Percentiles rank a stretch among this genome's conserved stretches.
These are phyloP conservation scores for Pilasporangium apinafurcum DNA, from an alignment of 352 stramenopile species.

Conservation along the genomic window DNA sequence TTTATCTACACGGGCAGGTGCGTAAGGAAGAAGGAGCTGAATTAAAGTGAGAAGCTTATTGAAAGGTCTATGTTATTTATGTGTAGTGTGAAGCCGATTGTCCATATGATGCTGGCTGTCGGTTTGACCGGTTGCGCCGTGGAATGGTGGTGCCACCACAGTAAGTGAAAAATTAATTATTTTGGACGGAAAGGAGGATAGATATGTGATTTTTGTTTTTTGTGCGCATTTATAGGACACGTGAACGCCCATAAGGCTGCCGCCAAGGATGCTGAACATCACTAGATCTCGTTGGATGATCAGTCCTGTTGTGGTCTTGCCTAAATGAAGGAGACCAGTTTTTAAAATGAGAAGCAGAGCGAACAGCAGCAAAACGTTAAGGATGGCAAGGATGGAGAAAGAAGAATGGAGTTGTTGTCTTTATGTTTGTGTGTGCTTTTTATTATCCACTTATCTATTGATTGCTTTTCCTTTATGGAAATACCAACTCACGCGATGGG, in stretches of 20 bases:
- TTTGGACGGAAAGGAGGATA: too few relatives aligned
- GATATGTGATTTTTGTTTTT: conserved; percentile 5
- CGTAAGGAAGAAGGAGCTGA: background rate
- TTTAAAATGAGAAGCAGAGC: background rate
- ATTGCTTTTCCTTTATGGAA: conserved; percentile 10
- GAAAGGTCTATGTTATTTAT: background rate
- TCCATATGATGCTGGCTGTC: conserved; percentile 74
- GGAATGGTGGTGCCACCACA: conserved; percentile 67
- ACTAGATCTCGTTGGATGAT: conserved; percentile 22
- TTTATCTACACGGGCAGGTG: conserved; percentile 71
- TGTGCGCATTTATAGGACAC: conserved; percentile 21
- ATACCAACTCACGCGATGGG: conserved; percentile 41
- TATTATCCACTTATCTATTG: background rate
- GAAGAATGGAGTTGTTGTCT: conserved; percentile 1
- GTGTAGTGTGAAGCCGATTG: conserved; percentile 50
- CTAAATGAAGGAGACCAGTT: background rate
- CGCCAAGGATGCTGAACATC: conserved; percentile 57
- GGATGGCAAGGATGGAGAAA: conserved; percentile 5
- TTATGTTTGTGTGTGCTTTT: background rate
- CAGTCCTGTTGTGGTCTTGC: background rate
- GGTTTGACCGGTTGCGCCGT: conserved; percentile 41
- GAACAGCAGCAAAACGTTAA: background rate
- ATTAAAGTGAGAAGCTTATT: background rate
- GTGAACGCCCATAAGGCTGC: conserved; percentile 31
- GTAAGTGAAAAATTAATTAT: conserved; percentile 24